Percentiles rank a stretch among this genome's conserved stretches.
Conservation (phyloP, 129 eudicot species). For the Daucus carota region DH1_v3.0 NC_030381.2:29405001-29405500, state of each 20-base stretch:
- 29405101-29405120: slow-evolving; percentile 56
- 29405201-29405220: neutral
- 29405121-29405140: slow-evolving; percentile 76
- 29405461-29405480: neutral
- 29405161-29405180: slow-evolving; percentile 57
- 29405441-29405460: neutral
- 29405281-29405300: neutral
- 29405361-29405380: neutral
- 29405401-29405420: neutral
- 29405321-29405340: neutral
- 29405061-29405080: slow-evolving; percentile 76
- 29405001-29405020: slow-evolving; percentile 59
- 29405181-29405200: neutral
- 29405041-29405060: slow-evolving; percentile 59
- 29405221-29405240: neutral
- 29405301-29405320: neutral
- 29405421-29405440: neutral
- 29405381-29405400: neutral
- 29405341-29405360: neutral
- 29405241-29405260: neutral
- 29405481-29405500: neutral
- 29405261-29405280: neutral
- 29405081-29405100: slow-evolving; percentile 65
- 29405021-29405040: slow-evolving; percentile 52
- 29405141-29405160: slow-evolving; percentile 57